phyloP scores from a whole-genome alignment of 1,284 basidiomycete genomes.

The Austroboletus niveus region DNA sequence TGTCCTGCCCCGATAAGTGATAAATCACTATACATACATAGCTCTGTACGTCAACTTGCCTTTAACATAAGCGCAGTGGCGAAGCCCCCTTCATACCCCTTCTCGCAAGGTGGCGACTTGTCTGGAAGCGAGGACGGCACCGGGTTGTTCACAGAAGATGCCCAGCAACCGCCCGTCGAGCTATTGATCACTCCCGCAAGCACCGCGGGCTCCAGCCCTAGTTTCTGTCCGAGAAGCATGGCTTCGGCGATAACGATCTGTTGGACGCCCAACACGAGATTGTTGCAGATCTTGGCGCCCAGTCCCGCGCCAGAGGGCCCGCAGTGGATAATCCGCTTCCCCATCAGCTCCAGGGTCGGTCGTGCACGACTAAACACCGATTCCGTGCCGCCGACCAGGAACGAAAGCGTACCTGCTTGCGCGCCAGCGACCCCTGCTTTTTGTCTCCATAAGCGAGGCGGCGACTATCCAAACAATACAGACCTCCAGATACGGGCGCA shows the following conservation, averaged over 20 bases:
- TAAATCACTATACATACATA: background rate
- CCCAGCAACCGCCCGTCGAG: constrained; percentile 83
- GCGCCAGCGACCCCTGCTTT: constrained; percentile 76
- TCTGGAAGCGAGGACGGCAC: constrained; percentile 72
- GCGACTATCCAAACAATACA: constrained; percentile 23
- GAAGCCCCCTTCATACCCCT: constrained; percentile 82
- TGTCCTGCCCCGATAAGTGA: constrained; percentile 52
- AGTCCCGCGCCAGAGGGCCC: constrained; percentile 84
- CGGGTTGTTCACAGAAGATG: constrained; percentile 85
- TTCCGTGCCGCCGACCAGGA: constrained; percentile 82
- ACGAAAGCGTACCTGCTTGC: constrained; percentile 81
- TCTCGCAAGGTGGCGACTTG: constrained; percentile 78
- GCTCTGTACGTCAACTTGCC: constrained; percentile 38
- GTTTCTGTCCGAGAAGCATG: constrained; percentile 78
- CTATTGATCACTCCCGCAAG: constrained; percentile 82
- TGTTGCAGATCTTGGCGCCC: constrained; percentile 88
- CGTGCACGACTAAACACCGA: constrained; percentile 58
- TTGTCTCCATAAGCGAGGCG: constrained; percentile 1
- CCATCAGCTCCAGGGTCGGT: constrained; percentile 73
- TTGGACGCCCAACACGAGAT: constrained; percentile 74
- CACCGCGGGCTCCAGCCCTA: constrained; percentile 74
- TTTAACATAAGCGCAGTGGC: constrained; percentile 84
- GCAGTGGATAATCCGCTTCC: constrained; percentile 79
- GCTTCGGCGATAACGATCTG: constrained; percentile 81
- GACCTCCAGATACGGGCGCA: constrained; percentile 88